Base-by-base conservation (phyloP, 169 alveolate genomes). In the Hepatocystis sp. region DNA sequence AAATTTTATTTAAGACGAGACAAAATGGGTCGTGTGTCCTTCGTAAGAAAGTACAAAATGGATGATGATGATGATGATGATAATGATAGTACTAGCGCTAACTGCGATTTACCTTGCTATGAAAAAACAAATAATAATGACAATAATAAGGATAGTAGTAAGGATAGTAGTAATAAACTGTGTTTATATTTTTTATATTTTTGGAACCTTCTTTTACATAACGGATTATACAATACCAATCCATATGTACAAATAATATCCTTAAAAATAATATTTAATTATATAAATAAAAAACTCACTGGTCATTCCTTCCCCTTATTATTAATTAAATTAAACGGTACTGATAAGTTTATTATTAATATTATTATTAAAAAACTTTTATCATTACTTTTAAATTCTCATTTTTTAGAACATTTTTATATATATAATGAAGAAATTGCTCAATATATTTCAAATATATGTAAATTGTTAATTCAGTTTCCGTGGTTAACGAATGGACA, bases 401-500 rank as follows among this genome's bases (percentile, higher is more conserved):
- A 46, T 13, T 63, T 81, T 49, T 44, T 81, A 2, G 89, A 81
- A 55, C 84, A 81, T 51, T 81, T 81, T 58, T 81, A 81, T 47
- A 63, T 64, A 61, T 81, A 81, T 23, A 61, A 81, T 64, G 63
- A 28, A n/a, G 84, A 81, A 55, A 63, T 81, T 5, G 56, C 76
- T 25, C 17, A 27, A 11, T 23, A 51, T 4, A 67, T 81, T 30
- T 39, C 60, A 17, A 34, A 81, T n/a, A 81, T 81, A 46, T 63
- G 89, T 52, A 65, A 61, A 53, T 28, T 81, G 11, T 49, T 81
- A 56, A 32, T 81, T 36, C 21, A 4, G n/a, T 61, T 61, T 32
- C 89, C 89, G 0, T 81, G 89, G 89, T 53, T 81, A 36, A 81
- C 89, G 4, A 81, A 81, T 44, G 89, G 89, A 40, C 28, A 30